These are phyloP conservation scores for Diaporthe citri DNA, from an alignment of 2,329 filamentous ascomycete species.

Conservation along the genomic window DNA sequence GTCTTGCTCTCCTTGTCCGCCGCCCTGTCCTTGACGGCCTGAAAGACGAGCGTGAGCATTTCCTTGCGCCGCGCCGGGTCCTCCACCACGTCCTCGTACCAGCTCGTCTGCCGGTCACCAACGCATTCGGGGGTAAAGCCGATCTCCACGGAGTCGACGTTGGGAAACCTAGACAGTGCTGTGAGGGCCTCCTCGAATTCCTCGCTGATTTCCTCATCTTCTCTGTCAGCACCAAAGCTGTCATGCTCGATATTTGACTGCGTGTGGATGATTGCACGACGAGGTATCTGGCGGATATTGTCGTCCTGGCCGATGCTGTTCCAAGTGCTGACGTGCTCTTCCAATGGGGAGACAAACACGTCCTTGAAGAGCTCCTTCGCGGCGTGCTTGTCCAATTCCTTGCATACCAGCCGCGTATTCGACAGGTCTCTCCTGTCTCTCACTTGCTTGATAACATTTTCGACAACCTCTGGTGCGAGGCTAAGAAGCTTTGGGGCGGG, in stretches of 20 bases:
- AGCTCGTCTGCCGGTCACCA: neutral
- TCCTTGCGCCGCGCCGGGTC: neutral
- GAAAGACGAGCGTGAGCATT: constrained; percentile 15
- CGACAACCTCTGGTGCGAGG: constrained; percentile 31
- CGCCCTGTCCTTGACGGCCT: constrained; percentile 16
- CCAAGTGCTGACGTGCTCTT: constrained; percentile 2
- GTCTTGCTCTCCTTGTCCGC: neutral
- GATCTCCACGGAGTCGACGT: constrained; percentile 28
- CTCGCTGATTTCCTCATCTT: neutral
- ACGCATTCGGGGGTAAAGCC: constrained; percentile 6
- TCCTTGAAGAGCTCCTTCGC: constrained; percentile 13
- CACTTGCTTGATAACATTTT: constrained; percentile 22
- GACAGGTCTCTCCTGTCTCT: constrained; percentile 8
- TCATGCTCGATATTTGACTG: neutral
- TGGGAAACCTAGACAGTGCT: constrained; percentile 21
- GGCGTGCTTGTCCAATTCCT: constrained; percentile 19
- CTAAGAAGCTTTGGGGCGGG: neutral
- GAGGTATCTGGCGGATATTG: neutral
- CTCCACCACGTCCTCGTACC: constrained; percentile 12
- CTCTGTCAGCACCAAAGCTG: neutral
- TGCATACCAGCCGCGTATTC: constrained; percentile 2
- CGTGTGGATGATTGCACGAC: constrained; percentile 21
- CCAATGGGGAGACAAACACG: neutral
- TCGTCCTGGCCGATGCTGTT: constrained; percentile 7
- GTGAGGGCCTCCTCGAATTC: neutral